Conservation (phyloP, 495 filamentous ascomycete genomes). For the Haplographium delicatum region DNA sequence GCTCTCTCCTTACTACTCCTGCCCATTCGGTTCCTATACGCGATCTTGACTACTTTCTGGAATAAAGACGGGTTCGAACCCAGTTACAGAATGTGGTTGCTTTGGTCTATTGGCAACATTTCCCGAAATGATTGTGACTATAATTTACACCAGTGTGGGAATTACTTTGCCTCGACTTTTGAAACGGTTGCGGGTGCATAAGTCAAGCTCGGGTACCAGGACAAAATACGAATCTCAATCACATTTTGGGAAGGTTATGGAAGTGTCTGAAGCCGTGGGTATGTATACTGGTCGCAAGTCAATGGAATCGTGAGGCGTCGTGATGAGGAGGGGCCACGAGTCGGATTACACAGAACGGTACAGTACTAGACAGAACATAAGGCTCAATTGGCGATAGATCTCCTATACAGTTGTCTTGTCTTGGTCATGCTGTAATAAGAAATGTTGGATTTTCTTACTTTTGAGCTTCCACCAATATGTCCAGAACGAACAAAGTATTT, state of each 20-base stretch:
- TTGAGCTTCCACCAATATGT: too few species aligned
- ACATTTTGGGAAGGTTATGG: background rate
- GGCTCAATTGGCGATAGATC: too few species aligned
- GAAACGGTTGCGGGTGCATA: too few species aligned
- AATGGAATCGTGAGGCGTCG: too few species aligned
- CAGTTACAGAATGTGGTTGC: background rate
- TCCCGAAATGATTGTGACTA: conserved; percentile 5
- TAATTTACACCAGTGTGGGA: background rate
- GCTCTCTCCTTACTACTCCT: background rate
- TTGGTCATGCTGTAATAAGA: too few species aligned
- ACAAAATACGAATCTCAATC: background rate
- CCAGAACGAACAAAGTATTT: too few species aligned
- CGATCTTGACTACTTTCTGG: background rate
- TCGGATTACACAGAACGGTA: too few species aligned
- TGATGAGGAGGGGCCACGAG: too few species aligned
- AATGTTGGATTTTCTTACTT: too few species aligned
- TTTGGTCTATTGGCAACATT: background rate
- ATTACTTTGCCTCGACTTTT: background rate
- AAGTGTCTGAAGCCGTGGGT: background rate
- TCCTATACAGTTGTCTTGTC: too few species aligned
- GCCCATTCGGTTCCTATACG: conserved; percentile 1
- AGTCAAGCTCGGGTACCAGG: background rate
- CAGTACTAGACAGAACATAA: too few species aligned
- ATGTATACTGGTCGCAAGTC: background rate
- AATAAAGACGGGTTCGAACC: background rate